These are phyloP conservation scores for Babesia bovis DNA, from an alignment of 169 alveolate genomes.

Conservation along the genomic window DNA sequence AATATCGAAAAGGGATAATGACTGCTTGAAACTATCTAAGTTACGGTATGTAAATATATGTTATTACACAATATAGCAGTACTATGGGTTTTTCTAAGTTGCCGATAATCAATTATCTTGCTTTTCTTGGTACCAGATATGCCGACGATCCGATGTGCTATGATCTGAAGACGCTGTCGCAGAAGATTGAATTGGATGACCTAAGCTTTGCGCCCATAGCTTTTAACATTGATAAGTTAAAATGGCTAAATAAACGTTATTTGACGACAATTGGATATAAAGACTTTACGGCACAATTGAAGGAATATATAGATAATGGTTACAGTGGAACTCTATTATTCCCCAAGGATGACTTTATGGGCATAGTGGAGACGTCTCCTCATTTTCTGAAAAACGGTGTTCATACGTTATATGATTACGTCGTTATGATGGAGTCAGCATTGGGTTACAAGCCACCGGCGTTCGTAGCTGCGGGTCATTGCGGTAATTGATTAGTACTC, in stretches of 20 bases:
- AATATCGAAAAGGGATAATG: conserved; percentile 37
- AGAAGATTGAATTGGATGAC: conserved; percentile 36
- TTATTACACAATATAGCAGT: background rate
- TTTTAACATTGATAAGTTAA: conserved; percentile 41
- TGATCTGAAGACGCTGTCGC: conserved; percentile 12
- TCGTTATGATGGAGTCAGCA: background rate
- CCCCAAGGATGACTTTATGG: background rate
- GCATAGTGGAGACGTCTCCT: background rate
- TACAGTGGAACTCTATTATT: background rate
- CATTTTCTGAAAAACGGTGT: conserved; percentile 10
- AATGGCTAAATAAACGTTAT: conserved; percentile 46
- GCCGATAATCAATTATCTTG: conserved; percentile 55
- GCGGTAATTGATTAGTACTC: background rate
- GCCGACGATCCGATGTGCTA: conserved; percentile 32
- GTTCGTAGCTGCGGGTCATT: conserved; percentile 12
- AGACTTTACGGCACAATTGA: conserved; percentile 7
- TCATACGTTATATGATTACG: conserved; percentile 27
- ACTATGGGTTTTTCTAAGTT: conserved; percentile 31
- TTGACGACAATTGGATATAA: conserved; percentile 2
- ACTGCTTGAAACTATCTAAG: conserved; percentile 14
- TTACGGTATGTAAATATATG: conserved; percentile 8
- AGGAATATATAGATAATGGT: background rate
- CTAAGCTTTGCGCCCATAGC: conserved; percentile 21
- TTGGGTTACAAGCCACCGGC: conserved; percentile 22
- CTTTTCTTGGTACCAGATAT: conserved; percentile 55